phyloP scores from a whole-genome alignment of 768 basidiomycete genomes.

The Leccinum barrowsii region DNA sequence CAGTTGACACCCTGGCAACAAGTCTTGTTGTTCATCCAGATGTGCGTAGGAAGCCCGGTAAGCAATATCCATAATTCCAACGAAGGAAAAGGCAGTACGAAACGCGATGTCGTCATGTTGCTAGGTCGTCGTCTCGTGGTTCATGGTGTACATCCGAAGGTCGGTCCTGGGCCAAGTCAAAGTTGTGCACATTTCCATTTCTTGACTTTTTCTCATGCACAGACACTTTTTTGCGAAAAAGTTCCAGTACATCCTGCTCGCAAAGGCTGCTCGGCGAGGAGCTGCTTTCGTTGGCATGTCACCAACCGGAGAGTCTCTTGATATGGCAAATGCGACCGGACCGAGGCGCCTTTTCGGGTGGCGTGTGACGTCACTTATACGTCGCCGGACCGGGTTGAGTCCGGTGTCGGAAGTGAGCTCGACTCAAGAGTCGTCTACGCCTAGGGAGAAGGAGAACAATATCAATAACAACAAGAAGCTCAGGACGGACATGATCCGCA shows the following conservation, averaged over 20 bases:
- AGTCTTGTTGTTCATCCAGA: slow-evolving; percentile 66
- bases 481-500: slow-evolving; percentile 72
- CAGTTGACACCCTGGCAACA: slow-evolving; percentile 69
- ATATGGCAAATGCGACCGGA: slow-evolving; percentile 17
- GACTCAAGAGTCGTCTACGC: slow-evolving; percentile 12
- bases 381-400: slow-evolving; percentile 26
- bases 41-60: slow-evolving; percentile 75
- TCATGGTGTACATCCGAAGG: slow-evolving; percentile 78
- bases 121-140: slow-evolving; percentile 78
- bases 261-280: slow-evolving; percentile 33
- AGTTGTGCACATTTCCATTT: not conserved
- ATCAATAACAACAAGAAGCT: slow-evolving; percentile 32
- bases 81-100: not conserved
- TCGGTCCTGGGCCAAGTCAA: slow-evolving; percentile 21
- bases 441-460: slow-evolving; percentile 23
- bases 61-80: slow-evolving; percentile 25
- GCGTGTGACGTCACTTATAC: slow-evolving; percentile 33
- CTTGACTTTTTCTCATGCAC: not conserved
- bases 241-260: slow-evolving; percentile 56
- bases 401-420: slow-evolving; percentile 22
- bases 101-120: not conserved
- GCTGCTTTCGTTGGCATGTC: slow-evolving; percentile 12
- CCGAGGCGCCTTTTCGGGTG: slow-evolving; percentile 20
- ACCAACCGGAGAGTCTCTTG: slow-evolving; percentile 19
- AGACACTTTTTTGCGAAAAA: slow-evolving; percentile 63